phyloP scores from a whole-genome alignment of 345 rosid species.

The Durio zibethinus region DNA sequence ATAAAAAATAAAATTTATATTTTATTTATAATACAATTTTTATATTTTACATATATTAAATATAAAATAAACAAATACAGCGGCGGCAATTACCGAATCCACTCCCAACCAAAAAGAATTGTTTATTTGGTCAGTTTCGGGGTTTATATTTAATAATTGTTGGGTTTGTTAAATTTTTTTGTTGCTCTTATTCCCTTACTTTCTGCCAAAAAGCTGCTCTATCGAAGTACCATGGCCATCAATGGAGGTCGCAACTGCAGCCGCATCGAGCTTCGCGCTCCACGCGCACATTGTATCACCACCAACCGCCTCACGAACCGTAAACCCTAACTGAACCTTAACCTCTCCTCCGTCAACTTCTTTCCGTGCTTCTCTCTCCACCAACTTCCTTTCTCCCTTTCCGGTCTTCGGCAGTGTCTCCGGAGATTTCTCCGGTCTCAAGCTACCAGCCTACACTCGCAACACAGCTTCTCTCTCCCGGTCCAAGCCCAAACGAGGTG shows the following conservation, averaged over 20 bases:
- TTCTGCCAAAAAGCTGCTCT: background rate
- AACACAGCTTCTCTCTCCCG: constrained; percentile 43
- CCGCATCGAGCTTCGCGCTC: constrained; percentile 44
- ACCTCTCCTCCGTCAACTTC: constrained; percentile 25
- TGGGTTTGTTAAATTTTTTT: too few species aligned
- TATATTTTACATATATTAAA: too few species aligned
- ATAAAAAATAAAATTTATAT: too few species aligned
- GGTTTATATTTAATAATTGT: too few species aligned
- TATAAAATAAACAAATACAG: too few species aligned
- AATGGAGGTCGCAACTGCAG: constrained; percentile 53
- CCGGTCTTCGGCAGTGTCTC: constrained; percentile 42
- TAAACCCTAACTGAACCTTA: constrained; percentile 25
- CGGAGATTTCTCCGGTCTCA: constrained; percentile 49
- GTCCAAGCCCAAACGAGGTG: constrained; percentile 62
- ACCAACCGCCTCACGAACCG: constrained; percentile 22
- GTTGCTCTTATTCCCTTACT: too few species aligned
- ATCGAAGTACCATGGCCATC: background rate
- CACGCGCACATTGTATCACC: constrained; percentile 38
- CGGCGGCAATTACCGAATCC: too few species aligned
- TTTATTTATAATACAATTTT: too few species aligned
- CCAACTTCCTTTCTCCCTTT: constrained; percentile 42
- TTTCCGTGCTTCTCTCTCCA: constrained; percentile 43
- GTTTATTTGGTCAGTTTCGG: too few species aligned
- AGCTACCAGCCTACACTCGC: constrained; percentile 44
- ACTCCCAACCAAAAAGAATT: too few species aligned